phyloP scores from a whole-genome alignment of 306 rosid species.

The Begonia masoniana region DNA sequence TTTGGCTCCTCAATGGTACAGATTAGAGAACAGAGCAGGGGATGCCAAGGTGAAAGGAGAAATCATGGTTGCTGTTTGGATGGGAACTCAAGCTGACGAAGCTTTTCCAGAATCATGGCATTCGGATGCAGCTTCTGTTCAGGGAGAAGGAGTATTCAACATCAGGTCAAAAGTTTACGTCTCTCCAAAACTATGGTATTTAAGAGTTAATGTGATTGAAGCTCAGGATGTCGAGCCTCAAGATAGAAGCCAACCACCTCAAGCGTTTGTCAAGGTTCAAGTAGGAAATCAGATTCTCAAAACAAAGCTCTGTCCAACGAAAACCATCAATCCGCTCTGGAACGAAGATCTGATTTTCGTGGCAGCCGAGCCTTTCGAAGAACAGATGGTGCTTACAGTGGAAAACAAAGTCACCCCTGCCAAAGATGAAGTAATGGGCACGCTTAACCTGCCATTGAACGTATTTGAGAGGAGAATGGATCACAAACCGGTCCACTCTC shows the following conservation, averaged over 20 bases:
- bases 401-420: not conserved
- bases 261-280: constrained; percentile 1
- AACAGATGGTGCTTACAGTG: not conserved
- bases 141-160: not conserved
- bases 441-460: not conserved
- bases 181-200: not conserved
- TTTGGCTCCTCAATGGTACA: constrained; percentile 23
- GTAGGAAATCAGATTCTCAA: constrained; percentile 1
- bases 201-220: not conserved
- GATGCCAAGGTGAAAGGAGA: constrained; percentile 1
- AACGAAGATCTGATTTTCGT: constrained; percentile 5
- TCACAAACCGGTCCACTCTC: constrained; percentile 1
- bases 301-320: not conserved
- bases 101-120: constrained; percentile 21
- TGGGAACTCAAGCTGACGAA: constrained; percentile 17
- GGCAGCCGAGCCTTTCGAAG: constrained; percentile 7
- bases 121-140: constrained; percentile 11
- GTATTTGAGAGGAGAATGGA: not conserved
- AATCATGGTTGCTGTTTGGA: constrained; percentile 10
- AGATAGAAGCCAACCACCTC: not conserved
- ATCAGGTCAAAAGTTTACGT: not conserved
- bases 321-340: constrained; percentile 2
- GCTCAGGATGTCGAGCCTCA: not conserved
- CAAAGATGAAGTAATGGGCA: not conserved
- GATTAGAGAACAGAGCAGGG: constrained; percentile 3